A percentile compares a stretch with the other conserved stretches of the same genome.
These are phyloP conservation scores for Magnolia kwangsiensis DNA, from an alignment of 164 flowering plant species.

Conservation along the genomic window DNA sequence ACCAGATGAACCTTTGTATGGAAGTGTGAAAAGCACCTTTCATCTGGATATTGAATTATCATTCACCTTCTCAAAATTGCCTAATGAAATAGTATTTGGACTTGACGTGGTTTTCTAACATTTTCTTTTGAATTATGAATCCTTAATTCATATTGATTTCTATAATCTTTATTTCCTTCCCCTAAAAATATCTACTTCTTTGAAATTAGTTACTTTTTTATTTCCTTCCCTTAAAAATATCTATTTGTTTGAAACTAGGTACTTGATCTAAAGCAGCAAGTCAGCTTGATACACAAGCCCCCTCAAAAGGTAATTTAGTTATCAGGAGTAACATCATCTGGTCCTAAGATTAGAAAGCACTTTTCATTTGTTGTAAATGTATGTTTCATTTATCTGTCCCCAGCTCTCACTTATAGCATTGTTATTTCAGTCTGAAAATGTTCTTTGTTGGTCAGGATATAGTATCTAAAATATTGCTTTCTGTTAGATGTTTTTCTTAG, in stretches of 20 bases:
- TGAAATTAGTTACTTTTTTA: neutral
- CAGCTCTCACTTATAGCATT: neutral
- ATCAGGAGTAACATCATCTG: neutral
- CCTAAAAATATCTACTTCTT: neutral
- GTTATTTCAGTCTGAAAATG: neutral
- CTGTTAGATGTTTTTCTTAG: neutral
- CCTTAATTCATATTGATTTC: neutral
- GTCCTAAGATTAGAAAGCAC: neutral
- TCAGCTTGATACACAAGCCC: constrained; percentile 57
- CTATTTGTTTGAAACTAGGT: constrained; percentile 39
- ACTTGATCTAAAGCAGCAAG: constrained; percentile 42
- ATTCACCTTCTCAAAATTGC: neutral
- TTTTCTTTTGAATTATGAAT: neutral
- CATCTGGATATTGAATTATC: neutral
- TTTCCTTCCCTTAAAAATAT: neutral
- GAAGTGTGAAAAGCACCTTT: neutral
- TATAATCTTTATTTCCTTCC: neutral
- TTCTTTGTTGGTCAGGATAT: neutral
- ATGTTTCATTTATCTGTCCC: neutral
- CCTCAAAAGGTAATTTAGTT: constrained; percentile 53
- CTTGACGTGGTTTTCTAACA: no score
- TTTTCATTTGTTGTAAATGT: neutral
- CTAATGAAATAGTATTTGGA: neutral
- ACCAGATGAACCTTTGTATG: neutral
- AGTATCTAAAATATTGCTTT: neutral